Evolutionary conservation across 2,329 filamentous ascomycete genomes (phyloP), one percentile per base, ranked within the genome.

Genomic region (Penicillium digitatum): DNA sequence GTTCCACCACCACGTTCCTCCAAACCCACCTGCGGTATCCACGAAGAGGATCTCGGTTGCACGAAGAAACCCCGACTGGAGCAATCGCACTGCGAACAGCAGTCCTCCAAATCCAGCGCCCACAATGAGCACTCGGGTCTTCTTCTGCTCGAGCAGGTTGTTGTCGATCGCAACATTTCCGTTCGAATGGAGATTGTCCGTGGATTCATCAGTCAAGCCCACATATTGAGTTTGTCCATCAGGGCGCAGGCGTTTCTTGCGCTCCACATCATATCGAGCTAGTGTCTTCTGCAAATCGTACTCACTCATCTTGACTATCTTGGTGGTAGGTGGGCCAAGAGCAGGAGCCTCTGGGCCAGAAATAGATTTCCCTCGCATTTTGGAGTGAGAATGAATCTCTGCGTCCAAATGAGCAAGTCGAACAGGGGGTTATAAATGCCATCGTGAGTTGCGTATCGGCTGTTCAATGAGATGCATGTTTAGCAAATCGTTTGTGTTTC

Each of bases 1-100:
- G 44, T 80, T 79, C 74, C 75, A 79, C 59, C 77, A 80, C 69
- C 77, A 80, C 1, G 76, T 78, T 0, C 78, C 78, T 4, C 78
- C 77, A 62, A 79, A 79, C 6, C 75, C 76, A 4, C 74, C 76
- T 44, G 79, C 78, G 10, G 78, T 62, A 34, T 64, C 60, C 38
- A 61, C 24, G 9, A 61, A 32, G 2, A 57, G 29, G 31, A 61
- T 56, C 3, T 59, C 48, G 10, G 51, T 44, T 2, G 52, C 35
- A 3, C 10, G 22, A 32, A 50, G 52, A 56, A 76, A 64, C 2
- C 75, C 74, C 3, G 69, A 63, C 56, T 77, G 64, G 20, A 77
- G 64, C 22, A 78, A 58, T 2, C 72, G 65, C 1, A 72, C 72
- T 5, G 75, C 77, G 52, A 71, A 72, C 5, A 77, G 62, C 24